Conservation (phyloP, 1,284 basidiomycete species). For the Leccinum solheimii region DNA sequence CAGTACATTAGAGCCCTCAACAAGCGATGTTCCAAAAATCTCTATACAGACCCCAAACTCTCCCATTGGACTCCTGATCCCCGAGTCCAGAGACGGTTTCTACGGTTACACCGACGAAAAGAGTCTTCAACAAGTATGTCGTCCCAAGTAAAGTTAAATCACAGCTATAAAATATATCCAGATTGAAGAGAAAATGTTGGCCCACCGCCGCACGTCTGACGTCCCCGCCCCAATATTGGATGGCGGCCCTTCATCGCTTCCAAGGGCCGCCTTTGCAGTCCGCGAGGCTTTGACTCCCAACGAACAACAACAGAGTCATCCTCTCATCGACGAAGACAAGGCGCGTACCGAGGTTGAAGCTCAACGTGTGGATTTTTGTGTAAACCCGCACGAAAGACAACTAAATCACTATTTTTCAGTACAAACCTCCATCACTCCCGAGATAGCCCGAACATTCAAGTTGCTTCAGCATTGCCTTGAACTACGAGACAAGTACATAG, state of each 20-base stretch:
- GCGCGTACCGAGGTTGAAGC: conserved; percentile 32
- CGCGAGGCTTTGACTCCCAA: conserved; percentile 34
- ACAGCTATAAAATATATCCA: conserved; percentile 29
- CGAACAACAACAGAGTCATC: conserved; percentile 21
- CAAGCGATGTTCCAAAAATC: conserved; percentile 1
- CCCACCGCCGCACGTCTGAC: conserved; percentile 53
- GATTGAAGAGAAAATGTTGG: conserved; percentile 73
- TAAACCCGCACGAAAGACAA: conserved; percentile 1
- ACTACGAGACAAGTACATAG: conserved; percentile 91
- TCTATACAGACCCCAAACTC: conserved; percentile 5
- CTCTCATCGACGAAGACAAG: conserved; percentile 42
- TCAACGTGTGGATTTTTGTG: conserved; percentile 17
- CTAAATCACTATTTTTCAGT: conserved; percentile 18
- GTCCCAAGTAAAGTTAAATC: neutral
- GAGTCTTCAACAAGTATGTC: conserved; percentile 65
- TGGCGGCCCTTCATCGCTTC: conserved; percentile 36
- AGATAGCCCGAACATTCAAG: conserved; percentile 57
- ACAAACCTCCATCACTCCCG: conserved; percentile 49
- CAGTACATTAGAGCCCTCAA: neutral
- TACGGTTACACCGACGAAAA: conserved; percentile 78
- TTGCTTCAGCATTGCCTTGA: conserved; percentile 78
- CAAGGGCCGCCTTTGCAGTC: conserved; percentile 39
- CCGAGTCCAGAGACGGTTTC: conserved; percentile 65
- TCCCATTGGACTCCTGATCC: conserved; percentile 44
- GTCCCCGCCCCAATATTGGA: conserved; percentile 42